A percentile compares a stretch with the other conserved stretches of the same genome.
phyloP scores from a whole-genome alignment of 1,284 basidiomycete species.

The Tilletia walkeri region DNA sequence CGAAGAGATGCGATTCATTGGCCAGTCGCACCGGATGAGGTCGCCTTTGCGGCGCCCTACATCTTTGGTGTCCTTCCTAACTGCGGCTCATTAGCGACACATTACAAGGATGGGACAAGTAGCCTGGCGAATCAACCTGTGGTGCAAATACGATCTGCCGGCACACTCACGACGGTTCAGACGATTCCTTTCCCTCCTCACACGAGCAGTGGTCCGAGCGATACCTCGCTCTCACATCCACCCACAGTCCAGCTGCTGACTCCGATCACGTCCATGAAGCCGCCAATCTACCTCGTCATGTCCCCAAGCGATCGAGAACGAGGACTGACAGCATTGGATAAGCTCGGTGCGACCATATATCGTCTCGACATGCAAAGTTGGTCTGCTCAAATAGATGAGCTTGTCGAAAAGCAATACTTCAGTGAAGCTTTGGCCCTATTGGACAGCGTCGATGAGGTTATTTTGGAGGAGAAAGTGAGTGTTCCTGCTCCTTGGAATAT shows the following conservation, averaged over 20 bases:
- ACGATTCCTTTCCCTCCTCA: constrained; percentile 38
- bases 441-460: constrained; percentile 67
- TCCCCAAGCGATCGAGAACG: constrained; percentile 28
- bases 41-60: constrained; percentile 79
- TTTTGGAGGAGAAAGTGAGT: constrained; percentile 65
- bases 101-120: constrained; percentile 25
- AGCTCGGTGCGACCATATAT: constrained; percentile 68
- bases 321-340: constrained; percentile 28
- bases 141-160: constrained; percentile 41
- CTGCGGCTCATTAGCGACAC: constrained; percentile 30
- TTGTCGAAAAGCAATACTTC: constrained; percentile 72
- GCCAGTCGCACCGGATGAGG: constrained; percentile 77
- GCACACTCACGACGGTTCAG: constrained; percentile 42
- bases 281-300: constrained; percentile 35
- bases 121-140: constrained; percentile 31
- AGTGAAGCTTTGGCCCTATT: constrained; percentile 77
- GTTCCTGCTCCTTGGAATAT: background rate
- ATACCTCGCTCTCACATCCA: constrained; percentile 15
- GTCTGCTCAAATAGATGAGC: constrained; percentile 79
- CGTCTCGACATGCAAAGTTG: constrained; percentile 70
- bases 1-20: constrained; percentile 68
- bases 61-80: constrained; percentile 62
- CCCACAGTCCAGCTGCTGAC: constrained; percentile 36
- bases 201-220: constrained; percentile 2
- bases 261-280: constrained; percentile 31